Conservation (phyloP, 257 asterid species). For the Echites panduratus region DNA sequence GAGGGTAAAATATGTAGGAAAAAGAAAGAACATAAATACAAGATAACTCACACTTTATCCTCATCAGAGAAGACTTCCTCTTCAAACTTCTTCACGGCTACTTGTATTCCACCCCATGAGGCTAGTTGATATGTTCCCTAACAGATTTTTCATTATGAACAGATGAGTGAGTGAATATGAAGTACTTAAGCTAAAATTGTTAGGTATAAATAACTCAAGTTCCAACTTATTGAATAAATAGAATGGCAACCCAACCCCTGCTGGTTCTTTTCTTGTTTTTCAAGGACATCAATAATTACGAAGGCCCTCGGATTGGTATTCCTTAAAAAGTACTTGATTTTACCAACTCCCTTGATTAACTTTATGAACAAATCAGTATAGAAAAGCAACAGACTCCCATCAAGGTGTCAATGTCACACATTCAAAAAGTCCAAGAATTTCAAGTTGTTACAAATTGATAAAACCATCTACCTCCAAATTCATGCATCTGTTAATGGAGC, state of each 20-base stretch:
- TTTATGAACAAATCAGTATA: not conserved
- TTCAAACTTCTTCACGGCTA: constrained; percentile 79
- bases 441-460: not conserved
- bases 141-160: constrained; percentile 6
- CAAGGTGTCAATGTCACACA: not conserved
- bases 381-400: not conserved
- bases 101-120: constrained; percentile 86
- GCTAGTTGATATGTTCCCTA: constrained; percentile 83
- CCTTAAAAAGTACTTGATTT: not conserved
- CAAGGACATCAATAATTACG: not conserved
- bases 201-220: not conserved
- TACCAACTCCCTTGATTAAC: not conserved
- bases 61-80: constrained; percentile 69
- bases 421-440: not conserved
- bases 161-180: not conserved
- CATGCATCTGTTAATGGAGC: not conserved
- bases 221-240: not conserved
- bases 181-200: not conserved
- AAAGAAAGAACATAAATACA: not conserved
- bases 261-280: not conserved
- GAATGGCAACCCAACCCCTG: not conserved
- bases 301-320: not conserved
- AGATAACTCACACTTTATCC: constrained; percentile 78
- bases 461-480: not conserved
- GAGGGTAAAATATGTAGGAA: not conserved